phyloP scores from a whole-genome alignment of 257 asterid species.

The Gardenia jasminoides region DNA sequence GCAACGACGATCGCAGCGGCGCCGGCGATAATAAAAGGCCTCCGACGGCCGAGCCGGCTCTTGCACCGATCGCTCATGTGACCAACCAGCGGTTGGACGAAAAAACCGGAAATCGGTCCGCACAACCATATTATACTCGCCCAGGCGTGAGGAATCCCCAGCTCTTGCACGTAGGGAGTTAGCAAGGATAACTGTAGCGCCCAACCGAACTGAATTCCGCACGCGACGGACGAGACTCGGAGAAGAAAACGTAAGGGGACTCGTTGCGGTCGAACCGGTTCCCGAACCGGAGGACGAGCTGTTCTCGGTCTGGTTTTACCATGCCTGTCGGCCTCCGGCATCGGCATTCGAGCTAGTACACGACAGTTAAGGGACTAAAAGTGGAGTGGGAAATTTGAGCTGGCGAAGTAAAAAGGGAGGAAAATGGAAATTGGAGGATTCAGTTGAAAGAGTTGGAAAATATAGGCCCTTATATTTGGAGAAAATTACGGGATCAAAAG shows the following conservation, averaged over 20 bases:
- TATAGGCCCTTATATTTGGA: not conserved
- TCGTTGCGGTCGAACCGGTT: conserved; percentile 24
- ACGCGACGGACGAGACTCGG: conserved; percentile 76
- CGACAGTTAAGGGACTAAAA: no score
- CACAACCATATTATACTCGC: conserved; percentile 87
- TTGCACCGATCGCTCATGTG: conserved; percentile 69
- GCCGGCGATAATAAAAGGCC: conserved; percentile 72
- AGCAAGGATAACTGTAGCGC: conserved; percentile 72
- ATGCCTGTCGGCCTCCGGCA: conserved; percentile 29
- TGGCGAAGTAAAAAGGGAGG: not conserved
- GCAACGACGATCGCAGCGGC: conserved; percentile 62
- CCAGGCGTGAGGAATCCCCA: conserved; percentile 87
- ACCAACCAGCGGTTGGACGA: conserved; percentile 87
- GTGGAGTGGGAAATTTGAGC: not conserved
- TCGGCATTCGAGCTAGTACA: conserved; percentile 13
- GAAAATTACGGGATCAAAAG: not conserved
- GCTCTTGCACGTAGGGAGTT: conserved; percentile 86
- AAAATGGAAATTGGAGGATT: not conserved
- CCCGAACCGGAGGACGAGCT: conserved; percentile 20
- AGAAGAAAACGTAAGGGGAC: conserved; percentile 54
- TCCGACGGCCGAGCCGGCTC: conserved; percentile 74
- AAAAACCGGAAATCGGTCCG: conserved; percentile 80
- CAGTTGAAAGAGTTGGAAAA: not conserved
- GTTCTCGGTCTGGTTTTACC: conserved; percentile 12
- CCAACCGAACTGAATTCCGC: conserved; percentile 99